phyloP scores from a whole-genome alignment of 257 asterid genomes.

The Fraxinus quadrangulata region DNA sequence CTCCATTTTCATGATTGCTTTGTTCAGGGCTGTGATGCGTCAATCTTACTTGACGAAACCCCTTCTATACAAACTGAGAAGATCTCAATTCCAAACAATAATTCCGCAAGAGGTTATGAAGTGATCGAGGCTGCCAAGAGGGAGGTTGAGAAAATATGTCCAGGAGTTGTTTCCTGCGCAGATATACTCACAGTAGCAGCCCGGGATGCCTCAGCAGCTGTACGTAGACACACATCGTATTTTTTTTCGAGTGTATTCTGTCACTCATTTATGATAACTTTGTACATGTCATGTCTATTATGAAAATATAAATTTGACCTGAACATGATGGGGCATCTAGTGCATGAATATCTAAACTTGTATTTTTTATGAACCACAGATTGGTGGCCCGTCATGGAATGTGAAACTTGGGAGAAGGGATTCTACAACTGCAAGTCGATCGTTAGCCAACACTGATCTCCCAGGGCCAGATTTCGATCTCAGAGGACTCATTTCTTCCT shows the following conservation, averaged over 20 bases:
- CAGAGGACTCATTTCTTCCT: background rate
- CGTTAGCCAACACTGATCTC: slow-evolving; percentile 22
- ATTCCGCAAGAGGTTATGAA: slow-evolving; percentile 26
- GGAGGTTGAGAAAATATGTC: slow-evolving; percentile 18
- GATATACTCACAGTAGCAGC: slow-evolving; percentile 28
- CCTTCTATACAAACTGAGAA: slow-evolving; percentile 27
- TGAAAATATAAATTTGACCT: background rate
- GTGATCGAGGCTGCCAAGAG: slow-evolving; percentile 22
- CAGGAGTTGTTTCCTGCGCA: slow-evolving; percentile 31
- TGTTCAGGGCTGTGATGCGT: slow-evolving; percentile 30
- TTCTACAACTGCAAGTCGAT: slow-evolving; percentile 27
- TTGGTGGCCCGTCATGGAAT: slow-evolving; percentile 35
- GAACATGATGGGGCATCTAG: background rate
- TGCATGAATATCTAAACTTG: background rate
- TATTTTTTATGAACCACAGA: slow-evolving; percentile 11
- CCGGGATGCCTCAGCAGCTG: slow-evolving; percentile 25
- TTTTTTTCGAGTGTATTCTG: background rate
- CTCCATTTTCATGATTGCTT: slow-evolving; percentile 20
- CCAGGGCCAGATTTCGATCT: slow-evolving; percentile 20
- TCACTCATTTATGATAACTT: background rate
- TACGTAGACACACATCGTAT: background rate
- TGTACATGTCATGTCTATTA: background rate
- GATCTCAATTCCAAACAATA: background rate
- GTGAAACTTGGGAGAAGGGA: slow-evolving; percentile 37
- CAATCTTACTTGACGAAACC: slow-evolving; percentile 27